Conservation (phyloP, 2,329 filamentous ascomycete genomes). For the Cytospora piceae region DNA sequence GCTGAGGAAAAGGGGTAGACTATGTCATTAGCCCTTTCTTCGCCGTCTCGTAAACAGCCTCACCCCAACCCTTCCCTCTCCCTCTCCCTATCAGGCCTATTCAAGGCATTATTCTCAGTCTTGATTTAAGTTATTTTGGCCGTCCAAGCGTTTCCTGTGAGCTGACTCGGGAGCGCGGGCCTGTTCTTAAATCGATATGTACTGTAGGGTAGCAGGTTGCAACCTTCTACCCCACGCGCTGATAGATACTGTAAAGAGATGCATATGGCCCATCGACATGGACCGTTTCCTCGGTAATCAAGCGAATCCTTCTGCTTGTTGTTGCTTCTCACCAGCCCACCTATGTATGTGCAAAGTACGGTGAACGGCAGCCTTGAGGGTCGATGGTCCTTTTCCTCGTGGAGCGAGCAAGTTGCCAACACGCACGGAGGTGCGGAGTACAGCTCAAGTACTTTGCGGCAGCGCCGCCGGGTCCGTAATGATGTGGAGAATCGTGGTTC, state of each 20-base stretch:
- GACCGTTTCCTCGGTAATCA: not conserved
- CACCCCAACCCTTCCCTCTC: constrained; percentile 5
- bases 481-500: constrained; percentile 20
- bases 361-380: constrained; percentile 9
- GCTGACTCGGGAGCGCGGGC: constrained; percentile 17
- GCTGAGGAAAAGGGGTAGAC: not conserved
- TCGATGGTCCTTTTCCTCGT: constrained; percentile 3
- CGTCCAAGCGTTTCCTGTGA: constrained; percentile 19
- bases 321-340: too few relatives aligned
- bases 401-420: constrained; percentile 5
- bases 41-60: not conserved
- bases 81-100: constrained; percentile 9
- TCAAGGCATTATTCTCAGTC: constrained; percentile 9
- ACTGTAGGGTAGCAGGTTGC: not conserved
- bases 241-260: not conserved
- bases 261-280: not conserved
- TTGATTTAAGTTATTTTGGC: constrained; percentile 10
- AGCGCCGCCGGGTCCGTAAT: constrained; percentile 23
- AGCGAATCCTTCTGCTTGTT: not conserved
- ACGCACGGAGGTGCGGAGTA: constrained; percentile 13
- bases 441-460: constrained; percentile 19
- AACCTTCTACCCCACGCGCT: not conserved
- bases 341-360: constrained; percentile 12
- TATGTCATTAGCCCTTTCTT: not conserved
- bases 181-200: constrained; percentile 22